These are phyloP conservation scores for Mycena pura DNA, from an alignment of 768 basidiomycete genomes.

Conservation along the genomic window DNA sequence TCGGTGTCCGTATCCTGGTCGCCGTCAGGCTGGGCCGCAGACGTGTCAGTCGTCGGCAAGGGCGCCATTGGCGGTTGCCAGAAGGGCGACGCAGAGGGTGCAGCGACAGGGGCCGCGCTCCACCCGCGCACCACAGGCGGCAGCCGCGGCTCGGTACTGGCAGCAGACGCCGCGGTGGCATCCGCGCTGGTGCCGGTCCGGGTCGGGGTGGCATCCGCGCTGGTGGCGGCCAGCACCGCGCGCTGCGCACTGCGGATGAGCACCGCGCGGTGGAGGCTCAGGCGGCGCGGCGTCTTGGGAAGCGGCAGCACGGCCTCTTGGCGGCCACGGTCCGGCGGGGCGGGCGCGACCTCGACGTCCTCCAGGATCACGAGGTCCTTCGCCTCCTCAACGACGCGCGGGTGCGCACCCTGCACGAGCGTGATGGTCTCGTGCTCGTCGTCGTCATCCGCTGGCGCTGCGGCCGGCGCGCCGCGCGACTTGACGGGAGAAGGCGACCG, in stretches of 20 bases:
- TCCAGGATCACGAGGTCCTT: conserved; percentile 76
- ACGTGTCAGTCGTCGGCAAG: neutral
- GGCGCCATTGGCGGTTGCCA: neutral
- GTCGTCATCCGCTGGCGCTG: conserved; percentile 36
- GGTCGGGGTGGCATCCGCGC: neutral
- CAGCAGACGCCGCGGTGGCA: neutral
- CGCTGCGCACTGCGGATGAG: conserved; percentile 74
- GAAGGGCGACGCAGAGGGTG: neutral
- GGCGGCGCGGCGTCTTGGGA: conserved; percentile 38
- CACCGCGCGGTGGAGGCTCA: conserved; percentile 71
- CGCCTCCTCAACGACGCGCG: conserved; percentile 73
- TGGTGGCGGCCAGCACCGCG: conserved; percentile 51
- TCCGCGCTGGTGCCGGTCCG: neutral
- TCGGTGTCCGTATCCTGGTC: conserved; percentile 11
- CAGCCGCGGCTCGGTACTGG: neutral
- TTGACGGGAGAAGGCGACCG: conserved; percentile 29
- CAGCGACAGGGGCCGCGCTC: neutral
- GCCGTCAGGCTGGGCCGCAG: neutral
- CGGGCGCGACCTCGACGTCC: conserved; percentile 52
- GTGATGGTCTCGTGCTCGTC: conserved; percentile 58
- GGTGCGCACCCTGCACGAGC: conserved; percentile 69
- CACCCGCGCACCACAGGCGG: conserved; percentile 3
- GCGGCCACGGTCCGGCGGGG: conserved; percentile 25
- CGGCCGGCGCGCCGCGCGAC: too few species aligned
- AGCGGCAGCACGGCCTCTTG: conserved; percentile 41